Conservation (phyloP, 2,329 filamentous ascomycete genomes). For the Didymella sp. region DNA sequence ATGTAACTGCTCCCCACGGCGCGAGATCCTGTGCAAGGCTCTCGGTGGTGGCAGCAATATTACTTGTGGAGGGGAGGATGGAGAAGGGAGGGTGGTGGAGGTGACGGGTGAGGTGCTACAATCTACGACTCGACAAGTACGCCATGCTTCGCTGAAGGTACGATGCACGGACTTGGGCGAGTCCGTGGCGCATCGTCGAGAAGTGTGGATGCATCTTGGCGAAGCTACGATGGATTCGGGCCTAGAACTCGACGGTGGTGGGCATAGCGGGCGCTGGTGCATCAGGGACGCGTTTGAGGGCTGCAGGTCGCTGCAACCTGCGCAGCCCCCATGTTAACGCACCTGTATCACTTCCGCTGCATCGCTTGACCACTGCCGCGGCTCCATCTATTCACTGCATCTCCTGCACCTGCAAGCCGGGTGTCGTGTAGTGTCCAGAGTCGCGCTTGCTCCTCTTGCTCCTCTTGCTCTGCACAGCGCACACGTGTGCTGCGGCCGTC, state of each 20-base stretch:
- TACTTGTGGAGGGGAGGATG: background rate
- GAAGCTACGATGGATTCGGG: constrained; percentile 10
- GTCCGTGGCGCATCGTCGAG: constrained; percentile 17
- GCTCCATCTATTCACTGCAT: background rate
- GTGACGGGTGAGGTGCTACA: constrained; percentile 13
- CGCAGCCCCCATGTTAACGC: constrained; percentile 3
- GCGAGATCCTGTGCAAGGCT: constrained; percentile 16
- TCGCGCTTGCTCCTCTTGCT: background rate
- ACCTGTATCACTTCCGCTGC: constrained; percentile 8
- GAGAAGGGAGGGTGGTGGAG: constrained; percentile 3
- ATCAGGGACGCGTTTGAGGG: constrained; percentile 16
- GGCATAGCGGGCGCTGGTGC: background rate
- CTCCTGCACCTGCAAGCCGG: background rate
- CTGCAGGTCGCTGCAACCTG: constrained; percentile 11
- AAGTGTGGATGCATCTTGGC: constrained; percentile 15
- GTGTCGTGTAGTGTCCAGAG: background rate
- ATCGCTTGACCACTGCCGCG: constrained; percentile 2
- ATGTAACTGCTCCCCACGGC: constrained; percentile 22
- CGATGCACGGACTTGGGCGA: constrained; percentile 17
- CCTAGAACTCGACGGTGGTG: constrained; percentile 3
- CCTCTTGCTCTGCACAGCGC: background rate
- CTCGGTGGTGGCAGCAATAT: constrained; percentile 17
- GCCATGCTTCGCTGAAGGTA: constrained; percentile 14
- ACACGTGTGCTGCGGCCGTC: background rate
- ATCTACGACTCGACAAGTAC: constrained; percentile 14